A percentile compares a stretch with the other conserved stretches of the same genome.
Conservation (phyloP, 805 yeast genomes). For the Wickerhamiella siamensis region DNA sequence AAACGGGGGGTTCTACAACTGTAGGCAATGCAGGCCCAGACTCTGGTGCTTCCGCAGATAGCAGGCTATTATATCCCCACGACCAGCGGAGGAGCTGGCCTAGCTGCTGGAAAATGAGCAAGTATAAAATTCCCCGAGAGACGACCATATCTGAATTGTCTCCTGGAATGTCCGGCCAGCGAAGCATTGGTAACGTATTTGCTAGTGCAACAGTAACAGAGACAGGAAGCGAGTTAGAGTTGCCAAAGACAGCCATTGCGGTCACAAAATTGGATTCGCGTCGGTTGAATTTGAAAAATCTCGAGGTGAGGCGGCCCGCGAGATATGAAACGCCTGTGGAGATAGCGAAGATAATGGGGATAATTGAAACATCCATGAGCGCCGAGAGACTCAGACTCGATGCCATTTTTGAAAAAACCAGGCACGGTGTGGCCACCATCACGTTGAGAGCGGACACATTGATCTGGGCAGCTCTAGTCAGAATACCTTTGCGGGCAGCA, state of each 20-base stretch:
- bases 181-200: constrained; percentile 40
- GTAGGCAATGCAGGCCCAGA: not conserved
- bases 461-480: constrained; percentile 63
- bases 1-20: not conserved
- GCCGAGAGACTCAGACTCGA: constrained; percentile 56
- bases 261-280: constrained; percentile 83
- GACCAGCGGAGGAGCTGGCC: constrained; percentile 58
- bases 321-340: constrained; percentile 63
- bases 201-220: constrained; percentile 65
- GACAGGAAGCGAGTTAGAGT: constrained; percentile 88
- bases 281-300: constrained; percentile 42
- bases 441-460: constrained; percentile 67
- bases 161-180: constrained; percentile 42
- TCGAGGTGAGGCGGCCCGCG: constrained; percentile 45
- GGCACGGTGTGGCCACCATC: constrained; percentile 86
- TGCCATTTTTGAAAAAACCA: constrained; percentile 72
- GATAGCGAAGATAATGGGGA: constrained; percentile 72
- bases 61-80: constrained; percentile 52
- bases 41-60: constrained; percentile 27
- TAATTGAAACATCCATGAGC: constrained; percentile 63
- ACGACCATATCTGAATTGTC: constrained; percentile 46
- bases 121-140: constrained; percentile 44
- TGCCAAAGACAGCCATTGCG: constrained; percentile 95
- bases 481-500: constrained; percentile 60
- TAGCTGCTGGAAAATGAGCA: constrained; percentile 49